Conservation (phyloP, 2,329 filamentous ascomycete genomes). For the Parastagonospora nodorum region DNA sequence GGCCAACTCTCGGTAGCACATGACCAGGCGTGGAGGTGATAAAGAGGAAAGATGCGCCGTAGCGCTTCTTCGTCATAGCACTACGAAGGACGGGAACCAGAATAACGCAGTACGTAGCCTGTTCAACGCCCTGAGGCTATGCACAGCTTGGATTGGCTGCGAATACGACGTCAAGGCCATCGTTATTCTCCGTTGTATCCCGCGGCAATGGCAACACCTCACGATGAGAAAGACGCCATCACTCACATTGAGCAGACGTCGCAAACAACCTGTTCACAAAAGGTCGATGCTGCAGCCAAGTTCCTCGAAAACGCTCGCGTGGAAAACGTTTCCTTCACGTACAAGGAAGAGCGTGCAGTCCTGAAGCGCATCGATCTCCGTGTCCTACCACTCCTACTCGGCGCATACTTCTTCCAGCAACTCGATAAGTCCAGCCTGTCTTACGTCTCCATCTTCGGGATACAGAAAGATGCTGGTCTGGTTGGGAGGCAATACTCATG, state of each 20-base stretch:
- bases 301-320: conserved; percentile 51
- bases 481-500: conserved; percentile 60
- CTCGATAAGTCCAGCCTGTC: conserved; percentile 54
- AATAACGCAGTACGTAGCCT: too few relatives aligned
- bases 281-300: conserved; percentile 52
- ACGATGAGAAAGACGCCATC: conserved; percentile 20
- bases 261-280: neutral
- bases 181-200: neutral
- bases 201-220: conserved; percentile 8
- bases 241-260: conserved; percentile 18
- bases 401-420: conserved; percentile 65
- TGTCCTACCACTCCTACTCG: conserved; percentile 59
- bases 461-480: conserved; percentile 55
- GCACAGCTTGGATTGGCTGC: too few relatives aligned
- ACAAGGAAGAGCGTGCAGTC: conserved; percentile 58
- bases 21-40: neutral
- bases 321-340: conserved; percentile 49
- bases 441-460: conserved; percentile 57
- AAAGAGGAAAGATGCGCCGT: conserved; percentile 6
- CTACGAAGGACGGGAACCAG: too few relatives aligned
- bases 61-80: too few relatives aligned
- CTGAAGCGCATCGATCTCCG: conserved; percentile 56
- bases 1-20: neutral
- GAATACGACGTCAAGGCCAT: too few relatives aligned
- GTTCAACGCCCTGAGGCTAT: too few relatives aligned